Base-by-base conservation (phyloP, 2,329 filamentous ascomycete species). In the Emergomyces pasteurianus region DNA sequence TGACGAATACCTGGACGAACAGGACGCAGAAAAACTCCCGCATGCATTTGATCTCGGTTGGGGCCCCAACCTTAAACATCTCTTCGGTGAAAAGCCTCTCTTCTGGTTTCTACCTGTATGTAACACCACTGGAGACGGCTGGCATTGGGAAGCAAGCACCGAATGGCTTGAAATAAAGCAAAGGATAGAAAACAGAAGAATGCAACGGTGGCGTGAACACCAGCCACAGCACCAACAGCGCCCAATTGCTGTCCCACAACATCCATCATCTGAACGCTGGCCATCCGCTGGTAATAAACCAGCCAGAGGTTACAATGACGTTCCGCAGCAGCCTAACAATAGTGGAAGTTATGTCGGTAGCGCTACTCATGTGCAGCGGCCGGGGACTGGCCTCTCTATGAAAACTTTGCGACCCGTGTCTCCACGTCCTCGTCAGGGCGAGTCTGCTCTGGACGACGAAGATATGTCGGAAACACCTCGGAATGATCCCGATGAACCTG, bases 31-130 rank as follows among this genome's bases (percentile, higher is more conserved):
- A 67, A 90, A 89, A 71, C 82, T 99, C 31, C 94, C 94, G 1
- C 92, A 94, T 70, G 94, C 92, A 2, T 99, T 99, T 69, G 89
- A 99, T 68, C 83, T 96, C 1, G 94, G 94, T 62, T 87, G 87
- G 82, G 85, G 82, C 61, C 83, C 82, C 49, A 99, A 99, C 71
- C 73, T 97, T 5, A 71, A 76, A 0, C 89, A 96, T 71, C 81
- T 99, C 2, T 90, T 99, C 65, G 94, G 94, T 0, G 83, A 84
- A 0, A 83, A 78, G 0, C 86, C 85, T 1, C 74, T 83, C 31
- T 78, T 94, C 9, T 97, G 94, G 92, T 76, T 80, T 34, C 63
- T 97, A 1, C 94, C 94, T 0, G 77, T 97, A 53, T 85, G 83
- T 73, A 97, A 88, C 69, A 95, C 91, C 1, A 89, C 85, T 0